Percentiles rank a stretch among this genome's conserved stretches.
phyloP scores from a whole-genome alignment of 1,284 basidiomycete genomes.

The Ustilago xerochloae region DNA sequence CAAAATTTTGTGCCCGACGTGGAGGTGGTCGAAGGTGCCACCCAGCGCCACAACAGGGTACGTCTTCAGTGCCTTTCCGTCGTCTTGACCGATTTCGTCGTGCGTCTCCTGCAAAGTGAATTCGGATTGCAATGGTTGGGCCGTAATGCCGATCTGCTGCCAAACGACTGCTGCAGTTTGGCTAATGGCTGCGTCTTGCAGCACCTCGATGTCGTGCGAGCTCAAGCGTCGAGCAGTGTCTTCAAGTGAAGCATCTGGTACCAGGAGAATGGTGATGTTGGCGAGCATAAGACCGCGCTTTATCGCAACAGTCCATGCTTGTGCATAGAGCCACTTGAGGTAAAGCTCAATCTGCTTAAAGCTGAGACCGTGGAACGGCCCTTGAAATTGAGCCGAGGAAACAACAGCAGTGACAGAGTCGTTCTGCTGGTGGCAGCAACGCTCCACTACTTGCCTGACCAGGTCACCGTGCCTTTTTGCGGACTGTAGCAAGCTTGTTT shows the following conservation, averaged over 20 bases:
- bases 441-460: constrained; percentile 29
- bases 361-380: constrained; percentile 14
- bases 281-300: constrained; percentile 38
- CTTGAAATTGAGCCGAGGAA: constrained; percentile 32
- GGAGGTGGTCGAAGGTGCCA: constrained; percentile 95
- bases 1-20: constrained; percentile 96
- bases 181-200: constrained; percentile 14
- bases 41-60: constrained; percentile 71
- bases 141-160: constrained; percentile 6
- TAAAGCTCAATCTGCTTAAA: constrained; percentile 57
- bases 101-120: constrained; percentile 1
- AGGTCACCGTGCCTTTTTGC: constrained; percentile 41
- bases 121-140: constrained; percentile 4
- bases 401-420: constrained; percentile 37
- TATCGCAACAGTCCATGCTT: constrained; percentile 59
- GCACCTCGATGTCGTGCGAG: not conserved
- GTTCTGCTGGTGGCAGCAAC: constrained; percentile 13
- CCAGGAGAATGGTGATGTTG: constrained; percentile 57
- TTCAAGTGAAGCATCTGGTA: constrained; percentile 20
- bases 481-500: constrained; percentile 17
- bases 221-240: constrained; percentile 4
- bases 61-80: constrained; percentile 24
- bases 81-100: constrained; percentile 23
- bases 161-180: not conserved
- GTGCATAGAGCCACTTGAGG: constrained; percentile 60